Percentiles rank a stretch among this genome's conserved stretches.
These are phyloP conservation scores for Cicer pinnatifidum DNA, from an alignment of 306 rosid species.

Conservation along the genomic window DNA sequence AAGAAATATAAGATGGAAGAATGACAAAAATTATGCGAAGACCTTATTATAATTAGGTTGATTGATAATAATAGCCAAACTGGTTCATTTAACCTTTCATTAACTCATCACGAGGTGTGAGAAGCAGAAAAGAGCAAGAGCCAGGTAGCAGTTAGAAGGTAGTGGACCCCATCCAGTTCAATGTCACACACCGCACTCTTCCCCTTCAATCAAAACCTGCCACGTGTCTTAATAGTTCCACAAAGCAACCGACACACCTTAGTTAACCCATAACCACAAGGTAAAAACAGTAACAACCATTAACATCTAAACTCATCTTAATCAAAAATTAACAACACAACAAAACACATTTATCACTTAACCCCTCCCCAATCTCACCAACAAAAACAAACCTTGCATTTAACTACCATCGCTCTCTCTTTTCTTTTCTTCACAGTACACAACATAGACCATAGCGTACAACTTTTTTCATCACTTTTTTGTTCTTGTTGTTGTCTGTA, in stretches of 20 bases:
- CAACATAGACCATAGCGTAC: not conserved
- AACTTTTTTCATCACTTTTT: not conserved
- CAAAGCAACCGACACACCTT: slow-evolving; percentile 52
- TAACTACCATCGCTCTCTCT: not conserved
- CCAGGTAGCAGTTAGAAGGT: slow-evolving; percentile 40
- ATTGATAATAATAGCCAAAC: no score
- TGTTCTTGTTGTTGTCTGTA: slow-evolving; percentile 25
- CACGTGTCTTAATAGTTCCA: slow-evolving; percentile 35
- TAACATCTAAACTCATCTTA: slow-evolving; percentile 4
- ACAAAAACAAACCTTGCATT: not conserved
- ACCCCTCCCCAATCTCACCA: no score
- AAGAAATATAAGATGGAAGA: no score
- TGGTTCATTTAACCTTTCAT: slow-evolving; percentile 4
- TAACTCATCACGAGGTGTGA: slow-evolving; percentile 8
- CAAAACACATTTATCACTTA: not conserved
- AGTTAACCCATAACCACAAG: slow-evolving; percentile 3
- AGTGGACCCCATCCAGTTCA: slow-evolving; percentile 34
- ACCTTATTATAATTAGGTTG: no score
- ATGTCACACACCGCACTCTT: slow-evolving; percentile 4
- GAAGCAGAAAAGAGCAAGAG: slow-evolving; percentile 14
- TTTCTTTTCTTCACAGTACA: not conserved
- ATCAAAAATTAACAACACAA: not conserved
- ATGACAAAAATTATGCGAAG: no score
- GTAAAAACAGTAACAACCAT: not conserved
- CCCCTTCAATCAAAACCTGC: not conserved